Base-by-base conservation (phyloP, 2,329 filamentous ascomycete genomes). In the Paecilomyces variotii region DNA sequence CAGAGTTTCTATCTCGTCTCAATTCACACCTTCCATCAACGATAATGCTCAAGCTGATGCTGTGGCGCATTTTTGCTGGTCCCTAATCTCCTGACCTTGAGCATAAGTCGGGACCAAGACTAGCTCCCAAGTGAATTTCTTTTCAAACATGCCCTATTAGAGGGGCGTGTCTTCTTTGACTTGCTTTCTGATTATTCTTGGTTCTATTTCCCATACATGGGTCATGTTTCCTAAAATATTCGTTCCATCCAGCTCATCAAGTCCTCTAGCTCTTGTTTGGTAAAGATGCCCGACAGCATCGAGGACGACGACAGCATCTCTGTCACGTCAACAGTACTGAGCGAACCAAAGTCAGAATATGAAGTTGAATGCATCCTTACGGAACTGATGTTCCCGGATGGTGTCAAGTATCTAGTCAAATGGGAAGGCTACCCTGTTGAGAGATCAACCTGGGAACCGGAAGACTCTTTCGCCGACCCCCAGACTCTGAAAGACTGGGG, bases 381-480 rank as follows among this genome's bases (percentile, higher is more conserved):
- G 7, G 35, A 62, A 34, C 30, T 57, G 7, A 52, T n/a, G 11
- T 53, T 57, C n/a, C 26, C 60, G 6, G 69, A 69, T 10, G 72
- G 72, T 4, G 66, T 68, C 14, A 70, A 66, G 26, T 90, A 84
- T 66, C 78, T 91, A 1, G 80, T 89, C 25, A 80, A 83, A 60
- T 91, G 87, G 88, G 74, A 77, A 27, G 80, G 76, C 1, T 91
- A 87, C 65, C 75, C 78, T 1, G 61, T 85, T 4, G 70, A 83
- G n/a, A 70, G 81, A 59, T 78, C 79, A 57, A 85, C 83, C 0
- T 84, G 80, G 80, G 80, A 84, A 61, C 79, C 80, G 1, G 66
- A 65, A 19, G 70, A 73, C 1, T 71, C 72, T 53, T 79, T 83
- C 59, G 55, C 63, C 27, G 61, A 65, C 49, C 65, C 69, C 27